Evolutionary conservation across 108 stramenopile genomes (phyloP).

Genomic region (Cyclotella sp.): DNA sequence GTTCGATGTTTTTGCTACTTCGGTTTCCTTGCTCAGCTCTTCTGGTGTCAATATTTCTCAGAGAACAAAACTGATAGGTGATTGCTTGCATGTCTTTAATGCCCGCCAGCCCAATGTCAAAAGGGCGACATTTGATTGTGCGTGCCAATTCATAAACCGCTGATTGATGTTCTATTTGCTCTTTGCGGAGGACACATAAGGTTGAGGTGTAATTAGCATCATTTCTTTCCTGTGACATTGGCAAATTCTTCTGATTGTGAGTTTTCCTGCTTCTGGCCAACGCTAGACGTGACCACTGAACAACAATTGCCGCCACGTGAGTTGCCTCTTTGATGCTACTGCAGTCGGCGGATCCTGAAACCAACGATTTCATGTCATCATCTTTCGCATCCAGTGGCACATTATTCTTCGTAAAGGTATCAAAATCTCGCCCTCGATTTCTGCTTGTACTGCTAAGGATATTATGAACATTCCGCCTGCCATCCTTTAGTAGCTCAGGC

Average conservation of each 20-base stretch:
- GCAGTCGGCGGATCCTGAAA: background rate
- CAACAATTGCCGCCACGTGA: conserved; percentile 48
- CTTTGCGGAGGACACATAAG: conserved; percentile 74
- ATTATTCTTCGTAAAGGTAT: conserved; percentile 57
- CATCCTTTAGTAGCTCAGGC: conserved; percentile 58
- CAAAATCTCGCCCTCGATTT: conserved; percentile 58
- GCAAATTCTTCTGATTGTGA: conserved; percentile 35
- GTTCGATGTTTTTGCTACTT: conserved; percentile 37
- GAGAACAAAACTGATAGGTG: conserved; percentile 85
- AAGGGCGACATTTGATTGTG: conserved; percentile 64
- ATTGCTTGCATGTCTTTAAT: conserved; percentile 90
- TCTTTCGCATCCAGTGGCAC: conserved; percentile 5
- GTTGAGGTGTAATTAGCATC: conserved; percentile 29
- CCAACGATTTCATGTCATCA: background rate
- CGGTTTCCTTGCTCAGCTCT: conserved; percentile 46
- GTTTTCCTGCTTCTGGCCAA: conserved; percentile 40
- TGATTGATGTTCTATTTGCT: conserved; percentile 74
- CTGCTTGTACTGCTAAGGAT: conserved; percentile 32
- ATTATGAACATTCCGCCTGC: conserved; percentile 63
- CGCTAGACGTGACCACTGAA: conserved; percentile 58
- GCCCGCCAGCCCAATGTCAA: conserved; percentile 82
- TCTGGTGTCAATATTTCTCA: conserved; percentile 50
- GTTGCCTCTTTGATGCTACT: conserved; percentile 3
- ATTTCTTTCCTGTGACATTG: background rate
- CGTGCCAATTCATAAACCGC: conserved; percentile 56